phyloP scores from a whole-genome alignment of 345 rosid species.

The Noccaea caerulescens region DNA sequence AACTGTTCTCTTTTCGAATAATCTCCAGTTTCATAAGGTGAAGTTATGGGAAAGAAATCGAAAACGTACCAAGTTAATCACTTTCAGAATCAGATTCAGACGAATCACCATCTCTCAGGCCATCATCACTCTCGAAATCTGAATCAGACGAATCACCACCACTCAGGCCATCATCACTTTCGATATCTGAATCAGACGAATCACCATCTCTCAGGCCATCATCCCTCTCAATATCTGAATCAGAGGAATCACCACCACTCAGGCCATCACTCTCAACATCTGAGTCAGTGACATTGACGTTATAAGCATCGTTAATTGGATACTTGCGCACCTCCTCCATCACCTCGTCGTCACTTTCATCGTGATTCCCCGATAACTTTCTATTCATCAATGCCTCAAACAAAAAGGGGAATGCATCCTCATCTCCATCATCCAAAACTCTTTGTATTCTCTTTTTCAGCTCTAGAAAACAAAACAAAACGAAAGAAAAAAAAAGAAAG shows the following conservation, averaged over 20 bases:
- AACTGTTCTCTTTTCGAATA: neutral
- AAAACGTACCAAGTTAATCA: constrained; percentile 36
- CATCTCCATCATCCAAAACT: constrained; percentile 56
- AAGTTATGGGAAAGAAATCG: neutral
- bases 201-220: constrained; percentile 5
- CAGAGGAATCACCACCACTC: constrained; percentile 23
- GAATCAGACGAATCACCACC: constrained; percentile 9
- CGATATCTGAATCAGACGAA: constrained; percentile 30
- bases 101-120: neutral
- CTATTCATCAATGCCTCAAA: constrained; percentile 66
- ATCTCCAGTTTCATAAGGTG: neutral
- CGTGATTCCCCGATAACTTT: constrained; percentile 67
- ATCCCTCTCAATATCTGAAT: constrained; percentile 24
- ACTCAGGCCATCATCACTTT: neutral
- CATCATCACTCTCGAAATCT: constrained; percentile 17
- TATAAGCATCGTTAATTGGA: neutral
- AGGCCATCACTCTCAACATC: constrained; percentile 21
- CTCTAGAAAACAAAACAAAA: constrained; percentile 46
- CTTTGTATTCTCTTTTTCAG: constrained; percentile 56
- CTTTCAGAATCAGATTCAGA: constrained; percentile 29
- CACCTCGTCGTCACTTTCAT: constrained; percentile 58
- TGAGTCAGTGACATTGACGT: constrained; percentile 8
- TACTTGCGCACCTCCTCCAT: constrained; percentile 49
- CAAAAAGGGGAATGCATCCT: constrained; percentile 58
- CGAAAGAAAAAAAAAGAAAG: too few relatives aligned